Base-by-base conservation (phyloP, 495 filamentous ascomycete genomes). In the Pyrenopolyporus hunteri region DNA sequence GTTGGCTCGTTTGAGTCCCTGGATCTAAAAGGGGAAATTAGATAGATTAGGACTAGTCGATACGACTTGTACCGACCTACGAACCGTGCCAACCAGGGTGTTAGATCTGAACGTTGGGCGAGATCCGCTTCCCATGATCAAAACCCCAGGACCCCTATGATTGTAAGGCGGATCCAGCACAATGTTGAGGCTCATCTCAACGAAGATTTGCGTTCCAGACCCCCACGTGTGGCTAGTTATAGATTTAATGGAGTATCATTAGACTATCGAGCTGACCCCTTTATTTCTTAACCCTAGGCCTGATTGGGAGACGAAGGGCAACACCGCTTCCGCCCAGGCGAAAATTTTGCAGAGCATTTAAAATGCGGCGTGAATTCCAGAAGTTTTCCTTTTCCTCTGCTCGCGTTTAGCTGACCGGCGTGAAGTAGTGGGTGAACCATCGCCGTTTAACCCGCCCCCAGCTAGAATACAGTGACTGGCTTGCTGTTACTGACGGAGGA, bases 181-280 rank as follows among this genome's bases (percentile, higher is more conserved):
- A 59, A 54, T 25, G 49, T 66, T 66, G 63, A 66, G 63, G 50
- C 50, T 57, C 46, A 42, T 56, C 63, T 59, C 63, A 60, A 66
- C 51, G 57, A 66, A 60, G 50, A 65, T 59, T 35, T 36, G 16
- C 49, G 23, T 53, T 53, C 63, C 56, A 57, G 46, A 53, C 50
- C 63, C 56, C 63, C 63, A 66, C 63, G 56, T 56, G 62, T 60
- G 57, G 48, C 43, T 36, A 28, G 56, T 52, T 42, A 55, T 37
- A 65, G 61, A 16, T 13, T 54, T 50, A 43, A 55, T 56, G 61
- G 53, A 49, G 46, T 33, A 35, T 14, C 31, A 23, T 49, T 58
- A 26, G 40, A 59, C 49, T 52, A 33, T 2, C 32, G 50, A 52
- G 44, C 50, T n/a, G 7, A 51, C 55, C 62, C 62, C 56, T 56